A percentile compares a stretch with the other conserved stretches of the same genome.
Conservation (phyloP, 2,329 filamentous ascomycete genomes). For the Bertia moriformis region DNA sequence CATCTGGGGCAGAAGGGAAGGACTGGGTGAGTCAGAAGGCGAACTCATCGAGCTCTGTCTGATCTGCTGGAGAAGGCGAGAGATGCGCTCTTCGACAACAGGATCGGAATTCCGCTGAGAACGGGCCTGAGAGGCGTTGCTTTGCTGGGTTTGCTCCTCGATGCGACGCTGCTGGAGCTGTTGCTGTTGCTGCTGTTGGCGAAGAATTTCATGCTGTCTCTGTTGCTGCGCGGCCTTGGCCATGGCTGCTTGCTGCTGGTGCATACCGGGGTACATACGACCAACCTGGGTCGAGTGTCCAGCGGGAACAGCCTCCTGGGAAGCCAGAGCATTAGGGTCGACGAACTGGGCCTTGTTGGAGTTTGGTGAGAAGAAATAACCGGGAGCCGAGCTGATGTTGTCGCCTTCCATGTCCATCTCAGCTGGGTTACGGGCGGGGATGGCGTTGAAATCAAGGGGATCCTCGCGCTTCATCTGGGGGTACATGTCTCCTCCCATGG, state of each 20-base stretch:
- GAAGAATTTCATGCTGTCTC: conserved; percentile 46
- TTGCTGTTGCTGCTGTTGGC: conserved; percentile 39
- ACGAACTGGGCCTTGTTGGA: conserved; percentile 36
- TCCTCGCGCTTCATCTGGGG: conserved; percentile 43
- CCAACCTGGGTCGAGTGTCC: conserved; percentile 42
- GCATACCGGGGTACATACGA: conserved; percentile 82
- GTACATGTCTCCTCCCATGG: conserved; percentile 30
- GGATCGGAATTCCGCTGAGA: conserved; percentile 37
- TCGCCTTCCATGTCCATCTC: conserved; percentile 61
- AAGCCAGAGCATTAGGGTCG: conserved; percentile 59
- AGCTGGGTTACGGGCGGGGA: conserved; percentile 45
- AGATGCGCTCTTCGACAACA: conserved; percentile 81
- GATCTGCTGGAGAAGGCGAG: conserved; percentile 84
- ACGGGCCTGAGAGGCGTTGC: conserved; percentile 28
- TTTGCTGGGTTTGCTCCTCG: conserved; percentile 25
- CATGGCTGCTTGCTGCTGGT: conserved; percentile 72
- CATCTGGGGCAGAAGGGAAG: conserved; percentile 44
- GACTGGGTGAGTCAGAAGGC: conserved; percentile 31
- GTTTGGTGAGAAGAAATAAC: conserved; percentile 51
- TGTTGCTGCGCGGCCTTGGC: conserved; percentile 55
- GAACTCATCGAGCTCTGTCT: conserved; percentile 51
- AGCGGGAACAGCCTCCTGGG: conserved; percentile 35
- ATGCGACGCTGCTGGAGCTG: conserved; percentile 27
- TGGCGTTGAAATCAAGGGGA: conserved; percentile 59
- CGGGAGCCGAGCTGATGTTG: conserved; percentile 33